phyloP scores from a whole-genome alignment of 495 filamentous ascomycete species.

The Haplographium delicatum region DNA sequence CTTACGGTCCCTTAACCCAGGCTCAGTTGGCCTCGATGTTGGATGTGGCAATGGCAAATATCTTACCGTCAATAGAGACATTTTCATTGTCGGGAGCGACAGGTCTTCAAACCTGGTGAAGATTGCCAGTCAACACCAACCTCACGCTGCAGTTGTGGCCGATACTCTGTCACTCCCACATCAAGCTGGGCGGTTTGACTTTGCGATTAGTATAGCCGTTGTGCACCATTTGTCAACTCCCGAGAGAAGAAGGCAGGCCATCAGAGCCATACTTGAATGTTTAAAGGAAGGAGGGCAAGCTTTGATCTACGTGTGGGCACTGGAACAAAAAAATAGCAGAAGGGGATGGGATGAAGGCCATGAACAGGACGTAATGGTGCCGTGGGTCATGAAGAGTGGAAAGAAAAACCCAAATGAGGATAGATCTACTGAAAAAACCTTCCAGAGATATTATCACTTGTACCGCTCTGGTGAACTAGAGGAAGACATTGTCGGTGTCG shows the following conservation, averaged over 20 bases:
- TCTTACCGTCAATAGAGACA: slow-evolving; percentile 65
- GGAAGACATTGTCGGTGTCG: slow-evolving; percentile 67
- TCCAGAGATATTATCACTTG: slow-evolving; percentile 91
- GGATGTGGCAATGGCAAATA: slow-evolving; percentile 98
- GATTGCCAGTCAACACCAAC: slow-evolving; percentile 64
- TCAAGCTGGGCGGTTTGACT: slow-evolving; percentile 68
- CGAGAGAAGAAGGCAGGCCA: slow-evolving; percentile 64
- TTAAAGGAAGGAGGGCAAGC: slow-evolving; percentile 61
- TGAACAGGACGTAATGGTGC: slow-evolving; percentile 91
- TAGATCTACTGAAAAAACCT: slow-evolving; percentile 34
- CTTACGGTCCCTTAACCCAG: slow-evolving; percentile 57
- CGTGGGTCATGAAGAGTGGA: slow-evolving; percentile 71
- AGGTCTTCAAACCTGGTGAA: slow-evolving; percentile 70
- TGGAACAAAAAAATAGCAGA: slow-evolving; percentile 86
- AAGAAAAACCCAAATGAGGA: slow-evolving; percentile 30
- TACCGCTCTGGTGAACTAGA: slow-evolving; percentile 86
- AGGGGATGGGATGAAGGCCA: slow-evolving; percentile 86
- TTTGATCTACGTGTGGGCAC: slow-evolving; percentile 91
- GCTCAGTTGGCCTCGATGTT: slow-evolving; percentile 83
- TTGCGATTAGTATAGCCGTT: slow-evolving; percentile 92
- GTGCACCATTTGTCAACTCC: slow-evolving; percentile 91
- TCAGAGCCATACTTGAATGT: slow-evolving; percentile 65
- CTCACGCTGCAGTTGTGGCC: slow-evolving; percentile 56
- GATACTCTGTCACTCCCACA: slow-evolving; percentile 69
- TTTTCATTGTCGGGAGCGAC: slow-evolving; percentile 86